phyloP scores from a whole-genome alignment of 164 flowering plant species.

The Tetracentron sinense region DNA sequence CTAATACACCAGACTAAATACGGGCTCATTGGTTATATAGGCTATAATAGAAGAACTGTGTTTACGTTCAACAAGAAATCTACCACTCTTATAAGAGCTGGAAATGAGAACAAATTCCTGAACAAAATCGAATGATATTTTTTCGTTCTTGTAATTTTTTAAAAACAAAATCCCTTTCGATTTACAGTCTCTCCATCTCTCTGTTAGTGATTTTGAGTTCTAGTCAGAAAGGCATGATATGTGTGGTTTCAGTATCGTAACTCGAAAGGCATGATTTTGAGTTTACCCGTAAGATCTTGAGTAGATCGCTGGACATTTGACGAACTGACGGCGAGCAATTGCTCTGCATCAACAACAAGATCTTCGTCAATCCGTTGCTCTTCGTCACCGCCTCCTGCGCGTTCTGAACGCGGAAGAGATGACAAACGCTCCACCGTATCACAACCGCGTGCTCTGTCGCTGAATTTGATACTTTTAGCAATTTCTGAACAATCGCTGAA shows the following conservation, averaged over 20 bases:
- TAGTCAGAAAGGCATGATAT: constrained; percentile 87
- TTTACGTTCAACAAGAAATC: no score
- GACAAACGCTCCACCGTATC: constrained; percentile 74
- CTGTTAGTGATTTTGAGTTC: no score
- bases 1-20: no score
- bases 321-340: constrained; percentile 61
- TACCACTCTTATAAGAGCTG: no score
- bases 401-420: constrained; percentile 41
- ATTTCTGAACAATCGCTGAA: constrained; percentile 22
- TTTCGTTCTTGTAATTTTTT: no score
- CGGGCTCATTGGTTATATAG: no score
- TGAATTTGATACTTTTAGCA: constrained; percentile 22
- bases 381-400: constrained; percentile 56
- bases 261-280: no score
- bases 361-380: constrained; percentile 70
- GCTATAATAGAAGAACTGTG: no score
- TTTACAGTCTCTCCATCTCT: no score
- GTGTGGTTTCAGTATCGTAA: constrained; percentile 76
- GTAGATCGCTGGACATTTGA: constrained; percentile 65
- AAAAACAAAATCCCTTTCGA: no score
- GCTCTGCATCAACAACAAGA: constrained; percentile 82
- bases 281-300: constrained; percentile 66
- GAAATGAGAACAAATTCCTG: no score
- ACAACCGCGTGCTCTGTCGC: constrained; percentile 36
- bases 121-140: no score